A percentile compares a stretch with the other conserved stretches of the same genome.
These are phyloP conservation scores for Otatea glauca DNA, from an alignment of 176 grass and related monocot species.

Conservation along the genomic window DNA sequence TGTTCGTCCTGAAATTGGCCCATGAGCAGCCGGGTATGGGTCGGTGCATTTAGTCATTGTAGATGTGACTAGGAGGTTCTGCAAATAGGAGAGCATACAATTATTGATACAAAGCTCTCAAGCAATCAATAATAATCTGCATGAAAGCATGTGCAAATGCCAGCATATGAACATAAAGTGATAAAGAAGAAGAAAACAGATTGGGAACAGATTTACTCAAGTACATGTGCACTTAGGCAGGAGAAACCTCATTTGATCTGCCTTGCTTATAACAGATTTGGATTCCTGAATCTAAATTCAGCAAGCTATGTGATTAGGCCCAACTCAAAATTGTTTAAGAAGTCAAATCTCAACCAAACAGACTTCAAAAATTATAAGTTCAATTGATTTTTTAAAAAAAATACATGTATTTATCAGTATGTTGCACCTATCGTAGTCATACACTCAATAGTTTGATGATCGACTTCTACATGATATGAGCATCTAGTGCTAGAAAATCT, in stretches of 20 bases:
- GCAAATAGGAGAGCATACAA: conserved; percentile 39
- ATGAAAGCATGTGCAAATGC: neutral
- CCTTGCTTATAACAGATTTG: neutral
- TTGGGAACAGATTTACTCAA: conserved; percentile 13
- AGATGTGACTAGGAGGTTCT: conserved; percentile 94
- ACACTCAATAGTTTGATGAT: neutral
- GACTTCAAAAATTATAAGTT: neutral
- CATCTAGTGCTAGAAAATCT: neutral
- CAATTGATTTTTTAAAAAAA: neutral
- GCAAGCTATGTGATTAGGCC: neutral
- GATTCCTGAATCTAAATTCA: conserved; percentile 3
- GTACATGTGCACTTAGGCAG: neutral
- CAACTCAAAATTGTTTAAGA: neutral
- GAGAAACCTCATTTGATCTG: neutral
- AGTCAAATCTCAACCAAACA: neutral
- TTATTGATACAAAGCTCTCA: conserved; percentile 20
- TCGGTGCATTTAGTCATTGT: conserved; percentile 74
- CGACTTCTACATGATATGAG: neutral
- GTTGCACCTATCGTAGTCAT: neutral
- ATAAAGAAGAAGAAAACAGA: neutral
- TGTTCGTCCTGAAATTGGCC: conserved; percentile 41
- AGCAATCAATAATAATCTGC: conserved; percentile 13
- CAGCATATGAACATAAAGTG: neutral
- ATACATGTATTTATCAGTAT: neutral
- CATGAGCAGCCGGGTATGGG: conserved; percentile 59